Conservation (phyloP, 2,329 filamentous ascomycete genomes). For the Cadophora sp. region DNA sequence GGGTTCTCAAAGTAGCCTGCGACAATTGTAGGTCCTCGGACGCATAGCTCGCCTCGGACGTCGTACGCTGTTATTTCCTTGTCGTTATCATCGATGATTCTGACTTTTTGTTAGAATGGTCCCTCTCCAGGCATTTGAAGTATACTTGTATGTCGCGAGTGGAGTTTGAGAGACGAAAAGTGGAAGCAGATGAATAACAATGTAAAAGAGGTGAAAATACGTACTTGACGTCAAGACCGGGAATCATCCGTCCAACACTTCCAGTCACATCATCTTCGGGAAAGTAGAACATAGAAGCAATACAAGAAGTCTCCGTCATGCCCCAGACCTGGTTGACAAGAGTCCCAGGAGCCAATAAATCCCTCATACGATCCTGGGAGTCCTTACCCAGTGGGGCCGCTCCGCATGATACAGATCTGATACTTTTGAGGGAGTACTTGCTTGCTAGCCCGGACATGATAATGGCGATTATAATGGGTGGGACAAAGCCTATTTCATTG, state of each 20-base stretch:
- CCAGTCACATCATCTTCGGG: slow-evolving; percentile 59
- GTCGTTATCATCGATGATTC: slow-evolving; percentile 38
- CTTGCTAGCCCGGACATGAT: slow-evolving; percentile 36
- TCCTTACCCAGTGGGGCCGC: slow-evolving; percentile 55
- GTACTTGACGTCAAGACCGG: slow-evolving; percentile 46
- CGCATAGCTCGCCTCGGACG: slow-evolving; percentile 60
- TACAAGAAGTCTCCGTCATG: slow-evolving; percentile 54
- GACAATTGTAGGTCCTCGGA: slow-evolving; percentile 75
- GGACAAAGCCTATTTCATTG: slow-evolving; percentile 71
- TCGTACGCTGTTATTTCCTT: slow-evolving; percentile 42
- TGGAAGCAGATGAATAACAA: too few relatives aligned
- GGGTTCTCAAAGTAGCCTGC: slow-evolving; percentile 72
- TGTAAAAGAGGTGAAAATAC: not conserved
- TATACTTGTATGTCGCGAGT: not conserved
- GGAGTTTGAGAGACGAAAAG: not conserved
- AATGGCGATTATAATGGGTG: slow-evolving; percentile 76
- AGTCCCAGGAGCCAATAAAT: slow-evolving; percentile 49
- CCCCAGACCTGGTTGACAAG: slow-evolving; percentile 56
- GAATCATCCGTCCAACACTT: slow-evolving; percentile 54
- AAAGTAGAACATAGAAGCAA: slow-evolving; percentile 34
- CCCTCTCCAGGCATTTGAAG: not conserved
- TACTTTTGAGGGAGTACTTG: slow-evolving; percentile 61
- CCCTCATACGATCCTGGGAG: slow-evolving; percentile 49
- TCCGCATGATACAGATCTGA: slow-evolving; percentile 50
- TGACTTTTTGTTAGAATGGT: slow-evolving; percentile 14